Evolutionary conservation across 441 rosid genomes (phyloP), one percentile per base, ranked within the genome.

Genomic region (Mallotus repandus): DNA sequence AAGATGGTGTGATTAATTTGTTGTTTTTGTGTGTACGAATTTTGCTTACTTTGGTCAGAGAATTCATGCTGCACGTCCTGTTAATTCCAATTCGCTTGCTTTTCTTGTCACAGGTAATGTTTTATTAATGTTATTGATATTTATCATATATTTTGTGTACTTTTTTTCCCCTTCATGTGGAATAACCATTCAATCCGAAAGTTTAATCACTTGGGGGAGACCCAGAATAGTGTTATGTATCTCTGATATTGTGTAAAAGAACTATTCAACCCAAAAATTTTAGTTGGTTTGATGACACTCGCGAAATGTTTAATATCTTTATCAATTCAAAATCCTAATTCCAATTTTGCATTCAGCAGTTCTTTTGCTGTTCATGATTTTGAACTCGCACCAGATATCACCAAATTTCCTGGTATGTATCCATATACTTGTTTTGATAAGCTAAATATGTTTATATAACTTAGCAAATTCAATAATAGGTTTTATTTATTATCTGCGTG

Each of bases 381-480:
- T 94, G 78, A 89, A 90, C 75, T 94, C 97, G 49, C 90, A 90
- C 82, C 98, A 94, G 81, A 86, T 92, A 91, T 88, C 97, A 43
- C 91, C 95, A 53, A 94, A 94, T 77, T 92, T 94, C 88, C 81
- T 94, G 95, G 93, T 94, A 87, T 71, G 78, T 62, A 11, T 54
- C 1, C 29, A 54, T 50, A 12, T 8, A 9, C 13, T 12, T 52
- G 13, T 52, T 13, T 15, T 11, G 4, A 35, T 35, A 35, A 35
- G 41, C 48, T 45, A 9, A 45, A 4, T 45, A 45, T 45, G 48
- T 45, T 5, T 45, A 9, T 45, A 18, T 38, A 16, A 41, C 15
- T 3, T 63, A 7, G 25, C 3, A 38, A 7, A 8, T 2, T 10
- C 19, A 63, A 63, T 48, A 38, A 25, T 63, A 63, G 25, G 63